Conservation (phyloP, 78 protist species). For the Speleostelium caveatum region DNA sequence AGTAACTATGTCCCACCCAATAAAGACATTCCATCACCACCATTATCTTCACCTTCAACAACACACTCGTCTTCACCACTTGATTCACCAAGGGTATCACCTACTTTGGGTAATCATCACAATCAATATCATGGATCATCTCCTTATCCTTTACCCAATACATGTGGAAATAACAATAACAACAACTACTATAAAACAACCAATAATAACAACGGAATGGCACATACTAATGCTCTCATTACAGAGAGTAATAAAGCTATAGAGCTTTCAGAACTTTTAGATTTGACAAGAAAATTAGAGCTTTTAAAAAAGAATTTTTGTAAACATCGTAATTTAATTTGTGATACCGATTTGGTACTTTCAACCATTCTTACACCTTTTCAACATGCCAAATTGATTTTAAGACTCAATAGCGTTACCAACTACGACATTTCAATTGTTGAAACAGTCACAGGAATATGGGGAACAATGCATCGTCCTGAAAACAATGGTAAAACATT, state of each 20-base stretch:
- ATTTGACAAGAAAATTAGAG: conserved; percentile 54
- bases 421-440: conserved; percentile 48
- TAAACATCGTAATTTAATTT: conserved; percentile 64
- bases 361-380: conserved; percentile 59
- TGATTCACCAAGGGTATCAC: not conserved
- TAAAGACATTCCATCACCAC: not conserved
- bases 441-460: conserved; percentile 46
- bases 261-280: conserved; percentile 54
- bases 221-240: not conserved
- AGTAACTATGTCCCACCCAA: conserved; percentile 2
- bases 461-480: conserved; percentile 46
- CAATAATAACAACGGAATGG: not conserved
- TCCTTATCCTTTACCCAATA: not conserved
- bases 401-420: conserved; percentile 61
- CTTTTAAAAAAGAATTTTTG: conserved; percentile 62
- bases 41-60: conserved; percentile 19
- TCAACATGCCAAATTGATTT: conserved; percentile 66
- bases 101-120: not conserved
- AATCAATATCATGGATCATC: not conserved
- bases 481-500: not conserved
- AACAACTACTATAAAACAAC: not conserved
- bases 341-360: conserved; percentile 63
- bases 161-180: not conserved
- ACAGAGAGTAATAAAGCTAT: not conserved
- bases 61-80: not conserved